phyloP scores from a whole-genome alignment of 208 protist genomes.

The Acanthamoeba lenticulata region DNA sequence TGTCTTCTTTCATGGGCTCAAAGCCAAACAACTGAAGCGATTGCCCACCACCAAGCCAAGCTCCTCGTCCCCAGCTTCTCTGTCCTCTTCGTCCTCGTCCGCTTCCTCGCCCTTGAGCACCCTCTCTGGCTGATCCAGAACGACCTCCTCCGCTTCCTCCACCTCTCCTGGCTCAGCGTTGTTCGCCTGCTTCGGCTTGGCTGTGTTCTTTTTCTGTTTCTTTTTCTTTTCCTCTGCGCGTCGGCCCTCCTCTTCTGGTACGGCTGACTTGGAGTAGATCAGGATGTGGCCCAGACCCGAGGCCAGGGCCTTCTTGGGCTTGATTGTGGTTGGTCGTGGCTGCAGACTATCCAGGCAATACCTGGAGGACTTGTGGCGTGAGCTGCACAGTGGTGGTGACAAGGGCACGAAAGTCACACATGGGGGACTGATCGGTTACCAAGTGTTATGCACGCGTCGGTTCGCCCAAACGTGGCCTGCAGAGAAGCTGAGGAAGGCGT shows the following conservation, averaged over 20 bases:
- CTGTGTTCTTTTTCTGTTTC: neutral
- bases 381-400: too few relatives aligned
- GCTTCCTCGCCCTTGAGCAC: too few relatives aligned
- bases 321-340: neutral
- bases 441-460: neutral
- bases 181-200: neutral
- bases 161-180: neutral
- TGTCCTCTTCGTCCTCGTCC: too few relatives aligned
- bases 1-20: too few relatives aligned
- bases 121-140: too few relatives aligned
- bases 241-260: neutral
- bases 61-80: too few relatives aligned
- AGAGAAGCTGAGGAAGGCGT: neutral
- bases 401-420: too few relatives aligned
- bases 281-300: neutral
- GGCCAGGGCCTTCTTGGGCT: neutral
- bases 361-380: too few relatives aligned
- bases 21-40: too few relatives aligned
- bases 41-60: too few relatives aligned
- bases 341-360: constrained; percentile 1
- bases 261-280: neutral
- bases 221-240: neutral
- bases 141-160: too few relatives aligned
- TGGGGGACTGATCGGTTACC: neutral
- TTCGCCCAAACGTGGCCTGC: constrained; percentile 4